These are phyloP conservation scores for Fragilaria radians DNA, from an alignment of 108 stramenopile species.

Conservation along the genomic window DNA sequence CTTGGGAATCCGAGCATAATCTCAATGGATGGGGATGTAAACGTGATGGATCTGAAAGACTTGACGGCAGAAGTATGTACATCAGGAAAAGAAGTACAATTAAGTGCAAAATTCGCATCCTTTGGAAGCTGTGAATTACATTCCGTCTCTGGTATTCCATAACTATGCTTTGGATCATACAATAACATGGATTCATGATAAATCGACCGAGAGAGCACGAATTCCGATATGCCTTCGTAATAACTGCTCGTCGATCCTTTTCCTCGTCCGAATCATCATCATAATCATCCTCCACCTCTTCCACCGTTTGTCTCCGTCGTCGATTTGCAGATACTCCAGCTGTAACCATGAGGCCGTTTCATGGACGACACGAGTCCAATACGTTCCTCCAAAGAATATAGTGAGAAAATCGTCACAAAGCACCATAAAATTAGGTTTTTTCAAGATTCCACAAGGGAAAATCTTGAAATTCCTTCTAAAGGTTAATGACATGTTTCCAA, in stretches of 20 bases:
- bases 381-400: too few species aligned
- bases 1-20: not conserved
- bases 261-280: slow-evolving; percentile 14
- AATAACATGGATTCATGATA: slow-evolving; percentile 31
- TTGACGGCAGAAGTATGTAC: too few species aligned
- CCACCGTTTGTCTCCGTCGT: not conserved
- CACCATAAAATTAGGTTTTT: too few species aligned
- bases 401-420: too few species aligned
- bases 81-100: not conserved
- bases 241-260: slow-evolving; percentile 7
- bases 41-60: not conserved
- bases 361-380: too few species aligned
- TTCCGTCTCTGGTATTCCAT: not conserved
- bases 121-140: not conserved
- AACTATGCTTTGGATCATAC: slow-evolving; percentile 3
- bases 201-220: slow-evolving; percentile 29
- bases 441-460: too few species aligned
- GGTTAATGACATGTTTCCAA: too few species aligned
- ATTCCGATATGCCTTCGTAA: slow-evolving; percentile 5
- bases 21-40: not conserved
- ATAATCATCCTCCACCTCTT: not conserved
- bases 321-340: not conserved
- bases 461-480: too few species aligned
- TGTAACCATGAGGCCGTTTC: not conserved
- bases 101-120: not conserved